Evolutionary conservation across 495 filamentous ascomycete species (phyloP).

Genomic region (Thermothielavioides terrestris): DNA sequence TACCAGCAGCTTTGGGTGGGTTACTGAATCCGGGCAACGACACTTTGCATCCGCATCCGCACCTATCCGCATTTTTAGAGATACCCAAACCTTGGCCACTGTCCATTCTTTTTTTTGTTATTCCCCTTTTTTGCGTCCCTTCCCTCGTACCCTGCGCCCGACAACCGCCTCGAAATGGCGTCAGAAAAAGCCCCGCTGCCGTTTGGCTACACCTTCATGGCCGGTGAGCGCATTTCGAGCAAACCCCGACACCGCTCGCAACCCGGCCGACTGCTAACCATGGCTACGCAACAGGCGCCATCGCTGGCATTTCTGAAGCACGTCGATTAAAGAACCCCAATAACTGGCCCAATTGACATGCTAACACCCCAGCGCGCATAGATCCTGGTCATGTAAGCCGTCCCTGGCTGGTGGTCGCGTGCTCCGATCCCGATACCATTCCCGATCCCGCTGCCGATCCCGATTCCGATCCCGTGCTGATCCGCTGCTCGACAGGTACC

Average conservation of each 20-base stretch:
- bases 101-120: background rate
- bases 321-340: conserved; percentile 1
- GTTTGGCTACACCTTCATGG: conserved; percentile 30
- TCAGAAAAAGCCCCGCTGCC: conserved; percentile 26
- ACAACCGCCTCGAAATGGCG: conserved; percentile 19
- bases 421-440: no score
- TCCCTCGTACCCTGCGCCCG: background rate
- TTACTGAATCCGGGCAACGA: conserved; percentile 7
- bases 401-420: conserved; percentile 12
- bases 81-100: conserved; percentile 9
- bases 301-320: conserved; percentile 25
- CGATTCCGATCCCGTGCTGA: conserved; percentile 16
- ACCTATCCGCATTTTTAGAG: no score
- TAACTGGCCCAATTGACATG: conserved; percentile 16
- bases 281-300: conserved; percentile 15
- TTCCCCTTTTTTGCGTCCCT: background rate
- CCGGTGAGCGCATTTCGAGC: conserved; percentile 15
- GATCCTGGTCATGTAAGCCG: conserved; percentile 76
- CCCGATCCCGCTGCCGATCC: no score
- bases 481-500: conserved; percentile 59
- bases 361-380: conserved; percentile 34
- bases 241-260: conserved; percentile 9
- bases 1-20: no score
- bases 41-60: conserved; percentile 1
- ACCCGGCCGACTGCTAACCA: conserved; percentile 13